Base-by-base conservation (phyloP, 2,329 filamentous ascomycete species). In the Atkinsonella hypoxylon region DNA sequence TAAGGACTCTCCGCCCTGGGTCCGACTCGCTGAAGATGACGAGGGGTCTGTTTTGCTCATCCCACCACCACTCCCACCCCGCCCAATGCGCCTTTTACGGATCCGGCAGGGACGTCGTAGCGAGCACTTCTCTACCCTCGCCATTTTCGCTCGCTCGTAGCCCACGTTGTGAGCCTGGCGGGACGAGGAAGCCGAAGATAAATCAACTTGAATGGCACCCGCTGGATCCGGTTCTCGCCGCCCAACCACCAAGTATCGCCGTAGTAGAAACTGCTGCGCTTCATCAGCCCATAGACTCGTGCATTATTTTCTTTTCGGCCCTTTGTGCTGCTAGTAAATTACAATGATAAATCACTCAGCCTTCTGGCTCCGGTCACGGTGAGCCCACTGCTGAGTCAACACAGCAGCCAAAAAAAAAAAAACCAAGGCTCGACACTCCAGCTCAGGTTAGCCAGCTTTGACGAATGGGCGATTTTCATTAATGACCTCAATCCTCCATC, bases 1-100 rank as follows among this genome's bases (percentile, higher is more conserved):
- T n/a, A n/a, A n/a, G n/a, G n/a, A n/a, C n/a, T n/a, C n/a, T n/a
- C n/a, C n/a, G n/a, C n/a, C n/a, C n/a, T 40, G 18, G 18, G 11
- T 26, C 13, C 46, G 22, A 17, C 26, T 36, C 15, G 47, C 47
- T 48, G 47, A 20, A 48, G 9, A 48, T 42, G 47, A n/a, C 17
- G 17, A 48, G 17, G 26, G 36, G 15, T 38, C 31, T n/a, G 9
- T 10, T n/a, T 15, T 9, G 11, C 26, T 31, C 38, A 42, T 36
- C 15, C 49, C 31, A 39, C 47, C 48, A 30, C 42, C 43, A 31
- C 51, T 49, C 41, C 41, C 46, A 46, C 48, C 46, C 42, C 50
- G 36, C 42, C 42, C 34, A 36, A 41, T 51, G 61, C 61, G 61
- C 55, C 60, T 63, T 63, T 62, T 42, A 60, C 58, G 60, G 58